A percentile compares a stretch with the other conserved stretches of the same genome.
Evolutionary conservation across 306 rosid species (phyloP).

Genomic region (Erythrophleum fordii): DNA sequence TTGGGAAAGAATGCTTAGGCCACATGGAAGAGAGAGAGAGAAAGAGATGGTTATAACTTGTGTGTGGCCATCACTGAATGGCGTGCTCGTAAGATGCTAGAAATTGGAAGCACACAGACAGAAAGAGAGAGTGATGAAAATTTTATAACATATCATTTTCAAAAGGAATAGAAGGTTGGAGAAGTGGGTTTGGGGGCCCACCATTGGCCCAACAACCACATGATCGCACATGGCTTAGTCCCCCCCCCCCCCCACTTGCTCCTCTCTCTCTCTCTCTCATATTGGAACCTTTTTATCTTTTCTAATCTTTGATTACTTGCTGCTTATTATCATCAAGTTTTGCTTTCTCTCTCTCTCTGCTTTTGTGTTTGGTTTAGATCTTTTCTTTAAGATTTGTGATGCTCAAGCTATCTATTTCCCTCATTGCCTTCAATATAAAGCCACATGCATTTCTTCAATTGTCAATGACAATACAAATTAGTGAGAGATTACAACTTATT

Average conservation of each 20-base stretch:
- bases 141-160: not conserved
- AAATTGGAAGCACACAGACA: too few relatives aligned
- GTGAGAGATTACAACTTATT: too few relatives aligned
- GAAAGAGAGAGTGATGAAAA: not conserved
- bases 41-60: not conserved
- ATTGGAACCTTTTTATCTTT: not conserved
- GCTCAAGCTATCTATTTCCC: not conserved
- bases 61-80: not conserved
- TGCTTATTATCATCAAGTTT: not conserved
- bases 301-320: not conserved
- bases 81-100: not conserved
- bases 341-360: not conserved
- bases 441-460: too few relatives aligned
- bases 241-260: not conserved
- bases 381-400: not conserved
- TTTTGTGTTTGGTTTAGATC: constrained; percentile 2
- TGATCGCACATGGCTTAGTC: constrained; percentile 9
- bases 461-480: too few relatives aligned
- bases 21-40: not conserved
- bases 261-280: not conserved
- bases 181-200: constrained; percentile 19
- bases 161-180: constrained; percentile 20
- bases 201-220: not conserved
- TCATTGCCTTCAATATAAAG: too few relatives aligned
- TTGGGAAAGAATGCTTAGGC: constrained; percentile 4